phyloP scores from a whole-genome alignment of 805 yeast species.

The Komagataella kurtzmanii region DNA sequence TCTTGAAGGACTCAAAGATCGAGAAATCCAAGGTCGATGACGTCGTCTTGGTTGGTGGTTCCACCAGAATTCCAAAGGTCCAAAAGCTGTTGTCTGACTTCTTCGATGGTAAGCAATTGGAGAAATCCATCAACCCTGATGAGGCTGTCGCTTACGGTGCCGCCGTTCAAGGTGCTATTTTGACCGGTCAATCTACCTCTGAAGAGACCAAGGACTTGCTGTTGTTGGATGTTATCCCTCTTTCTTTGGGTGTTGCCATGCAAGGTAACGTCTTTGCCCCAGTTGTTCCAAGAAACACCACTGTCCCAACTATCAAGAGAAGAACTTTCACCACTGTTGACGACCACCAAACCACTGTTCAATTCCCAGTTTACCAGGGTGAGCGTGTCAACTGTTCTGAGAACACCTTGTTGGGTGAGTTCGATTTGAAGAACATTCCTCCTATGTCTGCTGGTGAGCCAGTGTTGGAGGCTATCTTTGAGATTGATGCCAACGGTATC shows the following conservation, averaged over 20 bases:
- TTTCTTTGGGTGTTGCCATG: constrained; percentile 74
- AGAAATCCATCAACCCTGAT: constrained; percentile 94
- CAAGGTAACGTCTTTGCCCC: constrained; percentile 79
- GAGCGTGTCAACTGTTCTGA: constrained; percentile 70
- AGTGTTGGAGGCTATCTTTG: constrained; percentile 65
- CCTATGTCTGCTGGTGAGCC: constrained; percentile 71
- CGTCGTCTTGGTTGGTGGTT: constrained; percentile 94
- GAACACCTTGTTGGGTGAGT: constrained; percentile 65
- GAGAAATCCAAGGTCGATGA: constrained; percentile 86
- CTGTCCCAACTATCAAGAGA: constrained; percentile 64
- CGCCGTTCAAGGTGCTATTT: constrained; percentile 95
- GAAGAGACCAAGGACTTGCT: constrained; percentile 92
- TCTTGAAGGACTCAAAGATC: constrained; percentile 77
- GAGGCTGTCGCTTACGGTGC: constrained; percentile 99
- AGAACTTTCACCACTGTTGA: constrained; percentile 73
- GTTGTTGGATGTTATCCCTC: constrained; percentile 92
- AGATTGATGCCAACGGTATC: constrained; percentile 72
- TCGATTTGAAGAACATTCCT: constrained; percentile 60
- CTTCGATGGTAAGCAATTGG: constrained; percentile 96
- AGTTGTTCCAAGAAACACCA: constrained; percentile 63
- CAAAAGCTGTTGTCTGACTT: constrained; percentile 92
- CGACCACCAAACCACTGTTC: constrained; percentile 77
- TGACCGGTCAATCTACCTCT: constrained; percentile 84
- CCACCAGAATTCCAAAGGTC: constrained; percentile 95
- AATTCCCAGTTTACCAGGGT: constrained; percentile 69